These are phyloP conservation scores for Rubus parviflorus DNA, from an alignment of 306 rosid species.

Conservation along the genomic window DNA sequence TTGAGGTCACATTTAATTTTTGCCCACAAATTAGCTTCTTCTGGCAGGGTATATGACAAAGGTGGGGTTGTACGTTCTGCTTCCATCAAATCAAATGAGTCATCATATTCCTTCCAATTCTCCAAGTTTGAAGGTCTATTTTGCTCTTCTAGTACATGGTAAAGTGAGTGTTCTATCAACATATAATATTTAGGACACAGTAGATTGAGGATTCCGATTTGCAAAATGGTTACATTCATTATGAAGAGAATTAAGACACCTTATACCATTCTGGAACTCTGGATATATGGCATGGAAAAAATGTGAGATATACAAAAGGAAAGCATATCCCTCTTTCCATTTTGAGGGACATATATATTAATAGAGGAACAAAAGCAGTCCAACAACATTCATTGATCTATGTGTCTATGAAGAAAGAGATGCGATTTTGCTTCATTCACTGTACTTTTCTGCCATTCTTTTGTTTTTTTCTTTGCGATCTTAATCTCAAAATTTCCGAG, in stretches of 20 bases:
- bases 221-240: neutral
- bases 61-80: too few species aligned
- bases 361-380: neutral
- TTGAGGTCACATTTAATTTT: too few species aligned
- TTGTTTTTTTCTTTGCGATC: too few species aligned
- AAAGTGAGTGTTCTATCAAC: neutral
- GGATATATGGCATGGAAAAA: neutral
- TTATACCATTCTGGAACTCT: neutral
- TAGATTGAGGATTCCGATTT: neutral
- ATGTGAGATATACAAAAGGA: neutral
- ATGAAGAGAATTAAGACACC: neutral
- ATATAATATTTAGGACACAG: neutral
- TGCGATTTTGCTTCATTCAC: neutral
- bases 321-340: neutral
- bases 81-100: too few species aligned
- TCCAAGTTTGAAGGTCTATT: too few species aligned
- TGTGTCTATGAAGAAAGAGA: neutral
- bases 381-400: neutral
- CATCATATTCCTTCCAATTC: too few species aligned
- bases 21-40: too few species aligned
- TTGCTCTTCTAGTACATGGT: too few species aligned
- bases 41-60: too few species aligned
- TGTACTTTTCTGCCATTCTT: too few species aligned
- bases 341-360: neutral
- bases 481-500: too few species aligned